Evolutionary conservation across 2,329 filamentous ascomycete genomes (phyloP).

Genomic region (Beauveria medogensis): DNA sequence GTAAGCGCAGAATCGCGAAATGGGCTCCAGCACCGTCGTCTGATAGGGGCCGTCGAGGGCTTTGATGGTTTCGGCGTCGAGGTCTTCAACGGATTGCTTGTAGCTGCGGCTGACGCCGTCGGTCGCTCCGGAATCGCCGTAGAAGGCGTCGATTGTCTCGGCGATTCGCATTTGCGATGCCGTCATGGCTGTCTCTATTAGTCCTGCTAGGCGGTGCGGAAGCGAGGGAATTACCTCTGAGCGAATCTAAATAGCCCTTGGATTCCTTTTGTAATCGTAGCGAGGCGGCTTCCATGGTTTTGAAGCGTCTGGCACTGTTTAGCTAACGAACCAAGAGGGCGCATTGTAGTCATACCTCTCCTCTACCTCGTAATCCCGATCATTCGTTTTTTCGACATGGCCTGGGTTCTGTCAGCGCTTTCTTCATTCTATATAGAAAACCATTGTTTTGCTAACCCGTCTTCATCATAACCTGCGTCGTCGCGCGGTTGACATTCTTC

Average conservation of each 20-base stretch:
- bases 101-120: slow-evolving; percentile 96
- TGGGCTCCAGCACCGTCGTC: slow-evolving; percentile 90
- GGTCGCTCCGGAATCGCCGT: slow-evolving; percentile 87
- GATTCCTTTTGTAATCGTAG: slow-evolving; percentile 93
- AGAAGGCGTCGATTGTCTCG: slow-evolving; percentile 98
- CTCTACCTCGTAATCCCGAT: slow-evolving; percentile 97
- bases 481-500: slow-evolving; percentile 97
- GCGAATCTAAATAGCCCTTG: slow-evolving; percentile 92
- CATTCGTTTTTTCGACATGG: slow-evolving; percentile 96
- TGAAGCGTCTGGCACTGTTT: slow-evolving; percentile 63
- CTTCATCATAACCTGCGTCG: slow-evolving; percentile 99
- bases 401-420: slow-evolving; percentile 37
- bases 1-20: slow-evolving; percentile 92
- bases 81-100: slow-evolving; percentile 95
- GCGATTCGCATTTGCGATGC: slow-evolving; percentile 99
- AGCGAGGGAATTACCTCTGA: slow-evolving; percentile 56
- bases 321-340: slow-evolving; percentile 10
- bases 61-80: slow-evolving; percentile 98
- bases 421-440: not conserved
- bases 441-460: slow-evolving; percentile 50
- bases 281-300: slow-evolving; percentile 93
- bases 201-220: not conserved
- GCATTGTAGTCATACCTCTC: slow-evolving; percentile 52
- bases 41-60: slow-evolving; percentile 92
- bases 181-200: slow-evolving; percentile 68